These are phyloP conservation scores for Panaeolus cyanescens DNA, from an alignment of 768 basidiomycete genomes.

Conservation along the genomic window DNA sequence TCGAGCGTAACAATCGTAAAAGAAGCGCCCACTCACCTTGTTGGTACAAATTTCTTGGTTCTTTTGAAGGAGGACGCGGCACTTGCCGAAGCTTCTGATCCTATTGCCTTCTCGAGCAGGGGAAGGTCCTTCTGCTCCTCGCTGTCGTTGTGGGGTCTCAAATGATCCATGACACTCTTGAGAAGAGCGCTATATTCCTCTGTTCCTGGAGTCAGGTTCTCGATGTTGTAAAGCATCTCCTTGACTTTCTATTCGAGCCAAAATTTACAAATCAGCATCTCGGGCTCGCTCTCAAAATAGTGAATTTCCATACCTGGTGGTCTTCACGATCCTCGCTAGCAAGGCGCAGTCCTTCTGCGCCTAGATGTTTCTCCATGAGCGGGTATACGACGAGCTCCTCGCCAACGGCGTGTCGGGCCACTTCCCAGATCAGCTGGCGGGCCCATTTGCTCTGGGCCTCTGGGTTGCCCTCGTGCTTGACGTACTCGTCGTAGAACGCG, in stretches of 20 bases:
- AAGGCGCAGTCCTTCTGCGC: constrained; percentile 40
- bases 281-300: not conserved
- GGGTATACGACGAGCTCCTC: constrained; percentile 58
- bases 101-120: constrained; percentile 48
- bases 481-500: constrained; percentile 45
- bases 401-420: constrained; percentile 50
- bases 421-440: constrained; percentile 50
- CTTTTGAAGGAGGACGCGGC: constrained; percentile 50
- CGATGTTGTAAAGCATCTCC: constrained; percentile 45
- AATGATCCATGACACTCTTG: constrained; percentile 44
- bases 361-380: constrained; percentile 50
- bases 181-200: constrained; percentile 43
- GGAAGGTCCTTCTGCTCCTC: constrained; percentile 64
- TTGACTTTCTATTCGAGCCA: constrained; percentile 29
- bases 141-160: constrained; percentile 55
- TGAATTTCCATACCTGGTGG: constrained; percentile 35
- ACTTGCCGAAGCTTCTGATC: constrained; percentile 28
- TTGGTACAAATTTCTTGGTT: constrained; percentile 67
- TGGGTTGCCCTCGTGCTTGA: constrained; percentile 30
- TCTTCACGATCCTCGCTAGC: constrained; percentile 47
- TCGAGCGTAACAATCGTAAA: not conserved
- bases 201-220: constrained; percentile 43
- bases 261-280: no score
- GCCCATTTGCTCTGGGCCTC: constrained; percentile 46
- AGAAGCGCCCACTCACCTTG: constrained; percentile 41